Base-by-base conservation (phyloP, 176 grass and related monocot genomes). In the Oryza rufipogon region DNA sequence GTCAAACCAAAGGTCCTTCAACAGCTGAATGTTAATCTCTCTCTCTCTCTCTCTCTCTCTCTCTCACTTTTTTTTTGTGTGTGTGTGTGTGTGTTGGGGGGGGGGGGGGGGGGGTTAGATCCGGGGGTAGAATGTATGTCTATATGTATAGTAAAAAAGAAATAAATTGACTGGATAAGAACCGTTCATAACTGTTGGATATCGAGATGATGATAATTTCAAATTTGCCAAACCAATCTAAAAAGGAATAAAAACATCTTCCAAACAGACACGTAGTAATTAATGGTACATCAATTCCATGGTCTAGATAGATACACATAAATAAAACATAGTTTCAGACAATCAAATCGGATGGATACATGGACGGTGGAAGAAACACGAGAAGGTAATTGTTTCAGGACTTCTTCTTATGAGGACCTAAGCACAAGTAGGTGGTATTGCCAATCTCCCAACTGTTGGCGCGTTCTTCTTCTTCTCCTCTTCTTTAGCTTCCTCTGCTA, bases 401-500 rank as follows among this genome's bases (percentile, higher is more conserved):
- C 36, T 82, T 82, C 36, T 82, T 82, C 25, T 65, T 65, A 25
- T 23, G 4, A 49, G 26, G 20, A 54, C 32, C 32, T 83, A 84
- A 68, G 82, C 82, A 56, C 72, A 74, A 3, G 64, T 47, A 67
- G 85, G 46, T 45, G 64, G 34, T 49, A 69, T 63, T 45, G 71
- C 71, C 71, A 75, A 15, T 16, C 64, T 81, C 47, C 81, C 78
- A 23, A 87, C 85, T 64, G 66, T 25, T 0, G 78, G 63, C 10
- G 42, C 4, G 33, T 73, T 83, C 45, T n/a, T 84, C 30, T 15
- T 54, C 16, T 77, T 85, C 54, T 76, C 36, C 44, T 44, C 82
- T 20, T 69, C 83, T 71, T 84, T n/a, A 47, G 71, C 63, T 66
- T 68, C 78, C 67, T 68, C 79, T 19, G 82, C 69, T 22, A 85